Evolutionary conservation across 2,329 filamentous ascomycete species (phyloP).

Genomic region (Lomentospora prolificans): DNA sequence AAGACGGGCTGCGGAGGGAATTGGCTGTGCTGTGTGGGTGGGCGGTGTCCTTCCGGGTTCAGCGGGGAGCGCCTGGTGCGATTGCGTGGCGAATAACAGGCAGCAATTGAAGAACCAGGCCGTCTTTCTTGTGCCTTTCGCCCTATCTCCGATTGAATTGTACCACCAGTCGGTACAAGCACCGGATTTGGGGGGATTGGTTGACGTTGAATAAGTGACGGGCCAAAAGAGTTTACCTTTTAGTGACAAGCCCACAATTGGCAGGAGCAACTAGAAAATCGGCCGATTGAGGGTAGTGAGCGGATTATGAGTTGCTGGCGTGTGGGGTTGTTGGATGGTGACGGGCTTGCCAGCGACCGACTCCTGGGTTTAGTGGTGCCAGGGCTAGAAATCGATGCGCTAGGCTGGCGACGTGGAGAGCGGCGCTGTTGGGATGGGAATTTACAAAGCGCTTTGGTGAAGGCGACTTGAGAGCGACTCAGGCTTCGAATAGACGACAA

Average conservation of each 20-base stretch:
- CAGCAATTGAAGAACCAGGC: not conserved
- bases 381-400: no score
- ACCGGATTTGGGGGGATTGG: not conserved
- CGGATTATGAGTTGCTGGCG: not conserved
- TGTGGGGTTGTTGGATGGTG: not conserved
- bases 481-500: no score
- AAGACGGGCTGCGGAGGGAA: conserved; percentile 2
- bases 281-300: not conserved
- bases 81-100: conserved; percentile 7
- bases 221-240: not conserved
- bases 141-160: not conserved
- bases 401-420: no score
- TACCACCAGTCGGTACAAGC: not conserved
- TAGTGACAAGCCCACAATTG: not conserved
- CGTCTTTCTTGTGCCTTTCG: not conserved
- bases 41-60: not conserved
- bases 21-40: not conserved
- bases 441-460: no score
- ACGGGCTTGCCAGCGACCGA: not conserved
- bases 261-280: not conserved
- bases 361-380: not conserved
- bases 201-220: not conserved
- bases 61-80: not conserved
- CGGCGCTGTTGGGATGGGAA: no score
- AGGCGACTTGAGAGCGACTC: no score